These are phyloP conservation scores for Dactylellina parvicollis DNA, from an alignment of 2,329 filamentous ascomycete genomes.

Conservation along the genomic window DNA sequence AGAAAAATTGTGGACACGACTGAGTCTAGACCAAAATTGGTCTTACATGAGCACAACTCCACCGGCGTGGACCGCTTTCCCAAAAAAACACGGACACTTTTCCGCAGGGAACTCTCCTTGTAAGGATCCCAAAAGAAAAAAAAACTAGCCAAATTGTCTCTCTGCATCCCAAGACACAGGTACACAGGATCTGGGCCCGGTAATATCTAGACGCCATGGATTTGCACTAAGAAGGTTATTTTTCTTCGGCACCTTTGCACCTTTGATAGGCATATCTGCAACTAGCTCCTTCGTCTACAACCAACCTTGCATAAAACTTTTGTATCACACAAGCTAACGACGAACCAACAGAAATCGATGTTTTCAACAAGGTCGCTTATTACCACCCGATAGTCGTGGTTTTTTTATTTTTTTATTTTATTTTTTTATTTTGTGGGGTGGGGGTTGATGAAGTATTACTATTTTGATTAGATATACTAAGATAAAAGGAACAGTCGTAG, in stretches of 20 bases:
- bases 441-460: not conserved
- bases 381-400: no score
- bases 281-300: not conserved
- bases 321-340: constrained; percentile 19
- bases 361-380: no score
- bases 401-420: no score
- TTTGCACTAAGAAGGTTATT: not conserved
- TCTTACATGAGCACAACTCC: not conserved
- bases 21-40: constrained; percentile 2
- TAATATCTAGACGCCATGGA: not conserved
- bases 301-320: constrained; percentile 3
- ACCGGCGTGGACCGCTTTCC: not conserved
- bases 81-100: constrained; percentile 2
- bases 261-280: not conserved
- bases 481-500: not conserved
- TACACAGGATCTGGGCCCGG: constrained; percentile 14
- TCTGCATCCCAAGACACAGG: constrained; percentile 7
- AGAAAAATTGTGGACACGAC: not conserved
- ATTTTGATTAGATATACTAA: no score
- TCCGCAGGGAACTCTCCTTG: not conserved
- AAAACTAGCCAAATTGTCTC: not conserved
- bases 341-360: constrained; percentile 6
- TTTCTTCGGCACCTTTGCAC: not conserved
- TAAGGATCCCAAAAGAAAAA: not conserved
- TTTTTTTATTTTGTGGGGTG: no score